These are phyloP conservation scores for Boletus rubroflammeus DNA, from an alignment of 768 basidiomycete genomes.

Conservation along the genomic window DNA sequence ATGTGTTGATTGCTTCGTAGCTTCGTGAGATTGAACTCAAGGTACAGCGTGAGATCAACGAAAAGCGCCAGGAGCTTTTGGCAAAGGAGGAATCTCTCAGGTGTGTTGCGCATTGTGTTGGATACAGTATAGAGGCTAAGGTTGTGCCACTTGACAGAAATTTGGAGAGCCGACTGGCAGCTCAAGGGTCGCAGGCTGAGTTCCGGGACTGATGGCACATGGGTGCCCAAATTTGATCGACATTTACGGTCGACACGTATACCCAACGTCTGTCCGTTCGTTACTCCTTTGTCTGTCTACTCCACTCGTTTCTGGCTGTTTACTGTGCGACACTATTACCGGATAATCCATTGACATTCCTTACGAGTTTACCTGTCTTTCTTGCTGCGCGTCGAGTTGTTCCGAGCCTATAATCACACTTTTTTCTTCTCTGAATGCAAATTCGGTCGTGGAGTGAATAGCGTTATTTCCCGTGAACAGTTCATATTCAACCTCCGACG, in stretches of 20 bases:
- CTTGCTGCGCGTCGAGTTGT: slow-evolving; percentile 23
- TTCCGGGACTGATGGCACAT: slow-evolving; percentile 58
- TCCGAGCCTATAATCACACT: slow-evolving; percentile 21
- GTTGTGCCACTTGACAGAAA: slow-evolving; percentile 48
- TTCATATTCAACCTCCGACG: slow-evolving; percentile 30
- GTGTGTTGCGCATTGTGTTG: slow-evolving; percentile 36
- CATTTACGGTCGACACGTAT: slow-evolving; percentile 30
- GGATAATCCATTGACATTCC: slow-evolving; percentile 38
- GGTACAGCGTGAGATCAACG: slow-evolving; percentile 96
- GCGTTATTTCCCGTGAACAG: neutral
- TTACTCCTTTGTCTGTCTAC: slow-evolving; percentile 35
- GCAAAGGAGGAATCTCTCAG: slow-evolving; percentile 95
- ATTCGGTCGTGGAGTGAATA: slow-evolving; percentile 8
- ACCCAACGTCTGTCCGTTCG: slow-evolving; percentile 33
- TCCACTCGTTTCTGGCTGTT: slow-evolving; percentile 32
- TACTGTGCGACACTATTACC: slow-evolving; percentile 33
- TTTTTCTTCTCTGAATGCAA: slow-evolving; percentile 7
- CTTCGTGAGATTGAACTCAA: slow-evolving; percentile 97
- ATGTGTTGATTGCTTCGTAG: slow-evolving; percentile 35
- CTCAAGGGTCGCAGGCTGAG: slow-evolving; percentile 79
- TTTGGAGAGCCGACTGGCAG: slow-evolving; percentile 85
- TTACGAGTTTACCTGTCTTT: slow-evolving; percentile 31
- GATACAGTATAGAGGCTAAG: neutral
- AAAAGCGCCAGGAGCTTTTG: slow-evolving; percentile 93
- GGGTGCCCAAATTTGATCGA: slow-evolving; percentile 21